Base-by-base conservation (phyloP, 2,329 filamentous ascomycete species). In the Pleochaeta shiraiana region DNA sequence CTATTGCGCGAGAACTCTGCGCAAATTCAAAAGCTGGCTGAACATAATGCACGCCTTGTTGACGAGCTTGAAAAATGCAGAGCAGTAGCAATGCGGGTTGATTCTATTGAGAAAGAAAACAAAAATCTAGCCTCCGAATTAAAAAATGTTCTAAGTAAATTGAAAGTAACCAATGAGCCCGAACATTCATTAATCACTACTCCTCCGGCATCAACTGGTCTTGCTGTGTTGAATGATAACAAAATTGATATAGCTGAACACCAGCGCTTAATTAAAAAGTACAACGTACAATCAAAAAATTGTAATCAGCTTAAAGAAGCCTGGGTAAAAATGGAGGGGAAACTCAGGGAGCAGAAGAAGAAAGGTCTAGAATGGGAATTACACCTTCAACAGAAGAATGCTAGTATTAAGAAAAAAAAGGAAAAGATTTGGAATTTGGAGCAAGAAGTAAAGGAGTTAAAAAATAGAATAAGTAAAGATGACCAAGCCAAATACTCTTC, bases 41-140 rank as follows among this genome's bases (percentile, higher is more conserved):
- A 69, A 21, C 63, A 68, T 19, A 67, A 70, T 64, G 62, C 6
- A 1, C 64, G 65, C 1, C 64, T 71, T 30, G 53, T 43, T 6
- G 64, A 70, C 31, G 69, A 71, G 47, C 43, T 70, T 28, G 65
- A 68, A 50, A 65, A 64, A 61, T 63, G 59, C 16, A 66, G 64
- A 55, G 65, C 39, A 37, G 63, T 65, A 45, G 63, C 53, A 45
- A 47, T 37, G n/a, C 64, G 63, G 24, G 64, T 68, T 5, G 66
- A 67, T 16, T 64, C 61, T 12, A 34, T 71, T 28, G 67, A 71
- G 66, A 65, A 66, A 64, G 69, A 71, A 63, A 70, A 71, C 61
- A 67, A 69, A 43, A 66, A 66, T 11, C 64, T 70, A 14, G 63
- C 65, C 3, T 67, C 67, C 26, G 34, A 45, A 50, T 60, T 70